Evolutionary conservation across 2,329 filamentous ascomycete species (phyloP).

Genomic region (Chaetothyriales sp.): DNA sequence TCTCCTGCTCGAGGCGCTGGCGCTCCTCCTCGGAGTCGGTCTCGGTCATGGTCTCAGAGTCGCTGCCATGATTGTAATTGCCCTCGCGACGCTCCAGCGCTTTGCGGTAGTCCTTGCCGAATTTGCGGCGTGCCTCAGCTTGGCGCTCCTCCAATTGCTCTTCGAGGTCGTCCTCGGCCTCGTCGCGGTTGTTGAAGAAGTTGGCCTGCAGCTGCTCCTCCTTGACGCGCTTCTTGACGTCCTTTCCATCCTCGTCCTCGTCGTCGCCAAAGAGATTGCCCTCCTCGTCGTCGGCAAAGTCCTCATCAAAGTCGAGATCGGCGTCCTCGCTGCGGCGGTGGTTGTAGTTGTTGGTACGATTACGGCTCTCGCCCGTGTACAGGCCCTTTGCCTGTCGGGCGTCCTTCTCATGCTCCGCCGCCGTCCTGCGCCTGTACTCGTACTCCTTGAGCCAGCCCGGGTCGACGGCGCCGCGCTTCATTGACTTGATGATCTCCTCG

Average conservation of each 20-base stretch:
- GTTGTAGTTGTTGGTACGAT: neutral
- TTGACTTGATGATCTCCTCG: slow-evolving; percentile 72
- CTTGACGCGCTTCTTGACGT: slow-evolving; percentile 58
- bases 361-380: slow-evolving; percentile 23
- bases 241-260: slow-evolving; percentile 66
- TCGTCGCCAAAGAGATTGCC: slow-evolving; percentile 52
- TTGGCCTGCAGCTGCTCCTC: slow-evolving; percentile 78
- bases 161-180: slow-evolving; percentile 50
- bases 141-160: slow-evolving; percentile 50
- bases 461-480: slow-evolving; percentile 64
- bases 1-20: slow-evolving; percentile 41
- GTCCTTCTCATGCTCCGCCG: slow-evolving; percentile 46
- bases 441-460: slow-evolving; percentile 67
- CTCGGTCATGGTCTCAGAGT: slow-evolving; percentile 31
- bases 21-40: slow-evolving; percentile 43
- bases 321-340: slow-evolving; percentile 37
- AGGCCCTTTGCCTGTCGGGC: slow-evolving; percentile 33
- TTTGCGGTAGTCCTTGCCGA: slow-evolving; percentile 67
- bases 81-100: slow-evolving; percentile 73
- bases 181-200: slow-evolving; percentile 42
- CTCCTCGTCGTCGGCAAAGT: slow-evolving; percentile 83
- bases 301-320: slow-evolving; percentile 55
- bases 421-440: slow-evolving; percentile 38
- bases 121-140: slow-evolving; percentile 53
- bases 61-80: slow-evolving; percentile 72